Evolutionary conservation across 2,329 filamentous ascomycete genomes (phyloP).

Genomic region (Nakataea oryzae): DNA sequence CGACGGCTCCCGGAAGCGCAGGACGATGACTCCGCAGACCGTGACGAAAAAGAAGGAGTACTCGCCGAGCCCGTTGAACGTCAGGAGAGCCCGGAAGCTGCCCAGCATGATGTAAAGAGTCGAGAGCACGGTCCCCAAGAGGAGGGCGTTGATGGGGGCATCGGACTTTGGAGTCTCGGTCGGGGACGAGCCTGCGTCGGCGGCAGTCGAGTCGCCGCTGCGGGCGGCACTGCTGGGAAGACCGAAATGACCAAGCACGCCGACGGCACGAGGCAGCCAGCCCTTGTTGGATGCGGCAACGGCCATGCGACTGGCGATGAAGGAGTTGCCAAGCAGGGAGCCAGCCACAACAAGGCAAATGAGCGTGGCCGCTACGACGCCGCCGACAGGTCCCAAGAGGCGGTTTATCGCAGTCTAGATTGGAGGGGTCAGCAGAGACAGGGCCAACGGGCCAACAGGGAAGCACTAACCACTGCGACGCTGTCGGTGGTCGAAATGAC

Average conservation of each 20-base stretch:
- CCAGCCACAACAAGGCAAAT: constrained; percentile 53
- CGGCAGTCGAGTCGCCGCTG: constrained; percentile 19
- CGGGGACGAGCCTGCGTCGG: constrained; percentile 3
- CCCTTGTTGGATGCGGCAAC: constrained; percentile 43
- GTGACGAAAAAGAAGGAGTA: constrained; percentile 57
- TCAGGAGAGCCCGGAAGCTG: constrained; percentile 47
- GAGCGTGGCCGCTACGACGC: constrained; percentile 41
- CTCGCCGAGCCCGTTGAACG: constrained; percentile 48
- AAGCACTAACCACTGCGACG: constrained; percentile 45
- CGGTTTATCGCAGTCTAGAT: constrained; percentile 41
- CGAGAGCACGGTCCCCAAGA: constrained; percentile 37
- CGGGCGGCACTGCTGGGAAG: constrained; percentile 4
- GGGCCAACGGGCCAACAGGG: not conserved
- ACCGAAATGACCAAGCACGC: constrained; percentile 25
- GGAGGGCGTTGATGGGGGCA: constrained; percentile 42
- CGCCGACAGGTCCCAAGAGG: constrained; percentile 42
- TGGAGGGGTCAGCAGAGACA: constrained; percentile 2
- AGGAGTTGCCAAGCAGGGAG: constrained; percentile 52
- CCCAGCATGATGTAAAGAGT: constrained; percentile 49
- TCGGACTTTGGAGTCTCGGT: constrained; percentile 23
- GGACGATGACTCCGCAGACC: constrained; percentile 44
- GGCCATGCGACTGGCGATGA: constrained; percentile 50
- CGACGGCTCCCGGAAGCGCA: constrained; percentile 44
- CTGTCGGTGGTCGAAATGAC: constrained; percentile 48
- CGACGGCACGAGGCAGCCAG: constrained; percentile 38